phyloP scores from a whole-genome alignment of 2,329 filamentous ascomycete genomes.

The Thelonectria rubi region DNA sequence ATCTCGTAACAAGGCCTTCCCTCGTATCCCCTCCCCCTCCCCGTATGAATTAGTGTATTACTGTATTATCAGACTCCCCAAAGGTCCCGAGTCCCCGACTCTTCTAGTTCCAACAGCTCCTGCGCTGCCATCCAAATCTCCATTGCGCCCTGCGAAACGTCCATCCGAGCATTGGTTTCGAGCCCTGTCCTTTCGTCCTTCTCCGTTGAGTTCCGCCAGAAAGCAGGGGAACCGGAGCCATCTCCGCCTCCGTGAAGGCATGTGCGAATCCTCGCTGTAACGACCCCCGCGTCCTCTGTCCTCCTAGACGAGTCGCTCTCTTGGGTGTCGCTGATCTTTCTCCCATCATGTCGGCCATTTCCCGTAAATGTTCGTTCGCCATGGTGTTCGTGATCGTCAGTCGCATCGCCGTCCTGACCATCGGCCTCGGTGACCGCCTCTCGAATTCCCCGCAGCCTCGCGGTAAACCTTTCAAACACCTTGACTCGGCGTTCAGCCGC shows the following conservation, averaged over 20 bases:
- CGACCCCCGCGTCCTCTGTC: constrained; percentile 39
- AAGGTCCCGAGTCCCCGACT: background rate
- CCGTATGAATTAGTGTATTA: background rate
- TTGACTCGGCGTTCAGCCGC: constrained; percentile 63
- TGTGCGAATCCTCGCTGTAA: constrained; percentile 42
- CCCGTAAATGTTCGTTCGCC: constrained; percentile 14
- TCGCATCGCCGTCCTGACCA: background rate
- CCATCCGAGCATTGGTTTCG: background rate
- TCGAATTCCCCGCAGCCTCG: constrained; percentile 46
- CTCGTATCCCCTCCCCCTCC: background rate
- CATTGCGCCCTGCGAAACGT: constrained; percentile 35
- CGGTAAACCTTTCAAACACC: constrained; percentile 56
- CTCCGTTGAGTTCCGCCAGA: background rate
- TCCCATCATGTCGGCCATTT: background rate
- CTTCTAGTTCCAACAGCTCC: constrained; percentile 42
- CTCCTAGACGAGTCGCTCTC: constrained; percentile 37
- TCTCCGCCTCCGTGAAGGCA: constrained; percentile 36
- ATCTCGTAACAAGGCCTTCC: background rate
- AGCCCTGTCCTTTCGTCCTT: background rate
- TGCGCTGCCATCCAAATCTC: constrained; percentile 47
- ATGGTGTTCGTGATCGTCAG: background rate
- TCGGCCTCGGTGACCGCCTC: constrained; percentile 29
- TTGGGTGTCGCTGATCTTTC: background rate
- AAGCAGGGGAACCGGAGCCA: constrained; percentile 9
- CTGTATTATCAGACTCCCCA: constrained; percentile 11